Conservation (phyloP, 1,284 basidiomycete genomes). For the Blastosporella zonata region DNA sequence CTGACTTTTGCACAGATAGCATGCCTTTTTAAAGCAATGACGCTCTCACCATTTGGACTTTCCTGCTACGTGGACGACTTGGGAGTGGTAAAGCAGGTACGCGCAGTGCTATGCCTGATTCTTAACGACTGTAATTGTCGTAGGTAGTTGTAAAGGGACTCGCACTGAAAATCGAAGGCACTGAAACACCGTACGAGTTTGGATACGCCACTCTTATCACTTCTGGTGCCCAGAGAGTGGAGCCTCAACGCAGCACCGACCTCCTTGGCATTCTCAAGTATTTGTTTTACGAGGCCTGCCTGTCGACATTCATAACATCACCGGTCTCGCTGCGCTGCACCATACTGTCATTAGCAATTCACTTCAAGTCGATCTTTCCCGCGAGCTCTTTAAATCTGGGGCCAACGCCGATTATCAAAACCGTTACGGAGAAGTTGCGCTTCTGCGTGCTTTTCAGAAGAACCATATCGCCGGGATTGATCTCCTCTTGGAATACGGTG, state of each 20-base stretch:
- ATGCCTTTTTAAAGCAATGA: constrained; percentile 25
- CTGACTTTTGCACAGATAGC: constrained; percentile 21
- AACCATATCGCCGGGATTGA: constrained; percentile 37
- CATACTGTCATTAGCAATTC: constrained; percentile 36
- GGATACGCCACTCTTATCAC: constrained; percentile 45
- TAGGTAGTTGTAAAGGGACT: constrained; percentile 37
- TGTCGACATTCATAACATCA: constrained; percentile 43
- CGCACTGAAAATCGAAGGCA: constrained; percentile 40
- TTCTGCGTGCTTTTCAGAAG: constrained; percentile 37
- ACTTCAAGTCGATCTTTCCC: constrained; percentile 30
- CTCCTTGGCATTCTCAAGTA: constrained; percentile 38
- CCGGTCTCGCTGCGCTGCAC: constrained; percentile 47
- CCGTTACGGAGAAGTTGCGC: constrained; percentile 44
- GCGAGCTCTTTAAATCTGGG: constrained; percentile 38
- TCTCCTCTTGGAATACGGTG: constrained; percentile 47
- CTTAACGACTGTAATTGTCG: neutral
- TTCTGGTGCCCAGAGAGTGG: constrained; percentile 40
- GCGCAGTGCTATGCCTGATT: neutral
- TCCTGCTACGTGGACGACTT: constrained; percentile 36
- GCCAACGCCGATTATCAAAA: constrained; percentile 45
- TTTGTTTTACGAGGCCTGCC: constrained; percentile 42
- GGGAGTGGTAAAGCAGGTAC: constrained; percentile 30
- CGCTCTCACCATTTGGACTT: constrained; percentile 36
- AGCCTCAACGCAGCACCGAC: constrained; percentile 15
- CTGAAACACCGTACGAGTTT: constrained; percentile 45